These are phyloP conservation scores for Tetradesmus lagerheimii DNA, from an alignment of 139 green algal genomes.

Conservation along the genomic window DNA sequence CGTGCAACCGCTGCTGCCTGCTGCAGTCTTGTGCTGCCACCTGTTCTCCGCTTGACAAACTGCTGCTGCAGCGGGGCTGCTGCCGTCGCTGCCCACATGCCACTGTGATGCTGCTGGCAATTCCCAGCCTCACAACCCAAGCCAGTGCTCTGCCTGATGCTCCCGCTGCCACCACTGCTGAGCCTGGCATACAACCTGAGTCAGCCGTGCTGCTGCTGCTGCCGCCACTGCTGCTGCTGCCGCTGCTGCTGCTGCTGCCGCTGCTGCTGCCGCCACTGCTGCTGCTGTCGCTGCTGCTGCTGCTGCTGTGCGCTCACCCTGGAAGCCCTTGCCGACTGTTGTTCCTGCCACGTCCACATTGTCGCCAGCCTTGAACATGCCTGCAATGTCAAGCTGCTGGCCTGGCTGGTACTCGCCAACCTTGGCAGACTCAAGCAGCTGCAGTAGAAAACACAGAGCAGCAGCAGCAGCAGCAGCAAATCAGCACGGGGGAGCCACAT, in stretches of 20 bases:
- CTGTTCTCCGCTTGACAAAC: background rate
- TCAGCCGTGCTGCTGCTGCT: background rate
- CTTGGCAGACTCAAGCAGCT: conserved; percentile 71
- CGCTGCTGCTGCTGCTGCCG: no score
- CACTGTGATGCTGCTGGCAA: no score
- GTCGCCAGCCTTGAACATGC: conserved; percentile 97
- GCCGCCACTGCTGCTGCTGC: background rate
- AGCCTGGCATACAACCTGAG: no score
- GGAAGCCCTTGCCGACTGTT: conserved; percentile 95
- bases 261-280: conserved; percentile 5
- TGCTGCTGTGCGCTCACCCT: conserved; percentile 64
- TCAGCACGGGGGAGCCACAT: no score
- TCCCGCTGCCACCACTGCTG: no score
- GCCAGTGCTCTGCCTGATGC: background rate
- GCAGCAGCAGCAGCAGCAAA: background rate
- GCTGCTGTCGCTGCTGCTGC: background rate
- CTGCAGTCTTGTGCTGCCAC: background rate
- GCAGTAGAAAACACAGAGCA: conserved; percentile 18
- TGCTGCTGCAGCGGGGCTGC: background rate
- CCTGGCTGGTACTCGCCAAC: conserved; percentile 80
- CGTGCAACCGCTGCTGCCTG: background rate
- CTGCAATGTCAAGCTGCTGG: conserved; percentile 83
- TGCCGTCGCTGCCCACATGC: no score
- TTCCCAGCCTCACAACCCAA: background rate
- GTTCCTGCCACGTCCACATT: conserved; percentile 92